Evolutionary conservation across 2,329 filamentous ascomycete genomes (phyloP).

Genomic region (Huntiella bhutanensis): DNA sequence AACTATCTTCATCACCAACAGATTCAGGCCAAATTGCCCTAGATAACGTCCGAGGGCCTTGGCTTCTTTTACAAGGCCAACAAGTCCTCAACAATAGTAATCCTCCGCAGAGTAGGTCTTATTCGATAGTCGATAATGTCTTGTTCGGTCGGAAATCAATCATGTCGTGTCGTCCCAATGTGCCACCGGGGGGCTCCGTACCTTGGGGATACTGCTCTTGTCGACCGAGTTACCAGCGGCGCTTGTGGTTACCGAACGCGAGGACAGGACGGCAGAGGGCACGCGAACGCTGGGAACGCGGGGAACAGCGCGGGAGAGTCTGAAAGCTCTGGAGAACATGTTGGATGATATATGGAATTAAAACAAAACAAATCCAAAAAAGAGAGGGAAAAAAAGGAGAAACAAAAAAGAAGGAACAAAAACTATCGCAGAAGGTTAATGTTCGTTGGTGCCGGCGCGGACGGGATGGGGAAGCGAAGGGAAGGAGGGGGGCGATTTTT

Average conservation of each 20-base stretch:
- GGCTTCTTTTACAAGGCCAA: too few species aligned
- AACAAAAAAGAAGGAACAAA: conserved; percentile 8
- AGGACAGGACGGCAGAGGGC: conserved; percentile 27
- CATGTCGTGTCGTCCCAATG: too few species aligned
- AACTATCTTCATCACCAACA: too few species aligned
- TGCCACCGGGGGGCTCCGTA: conserved; percentile 15
- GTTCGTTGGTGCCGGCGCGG: conserved; percentile 1
- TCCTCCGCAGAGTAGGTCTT: too few species aligned
- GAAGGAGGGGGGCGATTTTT: not conserved
- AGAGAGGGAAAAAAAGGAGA: conserved; percentile 1
- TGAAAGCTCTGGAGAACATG: conserved; percentile 57
- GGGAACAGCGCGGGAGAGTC: conserved; percentile 41
- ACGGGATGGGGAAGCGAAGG: conserved; percentile 1
- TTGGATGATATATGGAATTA: conserved; percentile 12
- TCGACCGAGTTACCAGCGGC: conserved; percentile 82
- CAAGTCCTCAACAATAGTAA: too few species aligned
- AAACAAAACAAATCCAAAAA: conserved; percentile 5
- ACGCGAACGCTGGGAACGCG: conserved; percentile 22
- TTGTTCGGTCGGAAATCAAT: too few species aligned
- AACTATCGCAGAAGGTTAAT: conserved; percentile 5
- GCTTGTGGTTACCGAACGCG: conserved; percentile 80
- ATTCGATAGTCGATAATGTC: too few species aligned
- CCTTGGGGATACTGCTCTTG: conserved; percentile 39
- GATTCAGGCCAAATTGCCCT: too few species aligned
- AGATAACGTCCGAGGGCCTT: too few species aligned